Conservation (phyloP, 768 basidiomycete species). For the Coprinellus aureogranulatus region DNA sequence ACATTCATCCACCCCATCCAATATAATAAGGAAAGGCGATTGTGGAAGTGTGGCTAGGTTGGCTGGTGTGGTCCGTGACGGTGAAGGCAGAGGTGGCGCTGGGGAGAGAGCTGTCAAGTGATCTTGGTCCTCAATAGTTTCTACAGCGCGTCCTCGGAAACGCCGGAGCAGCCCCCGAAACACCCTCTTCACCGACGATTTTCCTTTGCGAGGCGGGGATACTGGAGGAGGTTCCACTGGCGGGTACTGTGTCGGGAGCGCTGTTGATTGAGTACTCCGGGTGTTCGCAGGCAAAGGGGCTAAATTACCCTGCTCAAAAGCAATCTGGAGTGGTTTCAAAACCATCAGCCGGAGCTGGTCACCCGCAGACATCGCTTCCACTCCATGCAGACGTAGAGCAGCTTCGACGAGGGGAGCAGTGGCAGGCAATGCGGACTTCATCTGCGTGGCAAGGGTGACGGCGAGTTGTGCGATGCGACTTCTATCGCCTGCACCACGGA, state of each 20-base stretch:
- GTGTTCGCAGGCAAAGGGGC: no score
- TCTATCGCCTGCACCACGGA: neutral
- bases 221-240: no score
- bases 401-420: neutral
- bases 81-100: no score
- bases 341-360: neutral
- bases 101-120: no score
- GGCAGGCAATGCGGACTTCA: neutral
- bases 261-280: no score
- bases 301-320: neutral
- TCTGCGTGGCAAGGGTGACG: neutral
- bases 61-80: neutral
- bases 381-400: neutral
- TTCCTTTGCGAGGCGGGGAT: no score
- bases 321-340: neutral
- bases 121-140: no score
- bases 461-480: neutral
- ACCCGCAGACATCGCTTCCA: neutral
- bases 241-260: no score
- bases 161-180: no score
- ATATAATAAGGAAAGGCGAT: neutral
- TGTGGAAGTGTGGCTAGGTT: neutral
- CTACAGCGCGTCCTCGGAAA: no score
- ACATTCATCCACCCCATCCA: neutral
- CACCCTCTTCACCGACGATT: no score